phyloP scores from a whole-genome alignment of 331 rosid species.

The Rosa hybrid region DNA sequence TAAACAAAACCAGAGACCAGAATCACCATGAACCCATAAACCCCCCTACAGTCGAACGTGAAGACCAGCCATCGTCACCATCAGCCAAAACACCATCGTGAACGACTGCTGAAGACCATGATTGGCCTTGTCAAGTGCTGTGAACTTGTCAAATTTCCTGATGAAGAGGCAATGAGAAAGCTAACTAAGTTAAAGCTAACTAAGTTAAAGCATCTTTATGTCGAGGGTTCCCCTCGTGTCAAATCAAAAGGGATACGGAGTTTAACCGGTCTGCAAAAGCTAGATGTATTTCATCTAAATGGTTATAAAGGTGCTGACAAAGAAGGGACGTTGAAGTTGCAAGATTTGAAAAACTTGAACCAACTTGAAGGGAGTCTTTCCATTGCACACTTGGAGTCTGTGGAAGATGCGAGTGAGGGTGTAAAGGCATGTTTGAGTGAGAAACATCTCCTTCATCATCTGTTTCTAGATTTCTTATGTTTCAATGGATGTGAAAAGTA shows the following conservation, averaged over 20 bases:
- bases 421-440: background rate
- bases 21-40: too few species aligned
- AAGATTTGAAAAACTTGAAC: background rate
- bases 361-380: background rate
- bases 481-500: too few species aligned
- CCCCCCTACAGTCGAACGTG: too few species aligned
- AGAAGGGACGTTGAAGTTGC: background rate
- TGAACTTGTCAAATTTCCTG: background rate
- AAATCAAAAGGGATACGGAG: background rate
- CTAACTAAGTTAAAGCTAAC: background rate
- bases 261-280: background rate
- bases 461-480: accelerated
- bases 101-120: too few species aligned
- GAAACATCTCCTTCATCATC: background rate
- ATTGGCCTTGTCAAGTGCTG: background rate
- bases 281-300: background rate
- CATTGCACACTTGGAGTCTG: too few species aligned
- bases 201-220: background rate
- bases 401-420: background rate
- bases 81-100: too few species aligned
- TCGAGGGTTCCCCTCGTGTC: background rate
- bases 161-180: background rate
- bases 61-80: too few species aligned
- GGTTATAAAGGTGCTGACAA: background rate
- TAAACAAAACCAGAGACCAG: too few species aligned